Evolutionary conservation across 1,284 basidiomycete species (phyloP), one percentile per base, ranked within the genome.

Genomic region (Ceratobasidium sp.): DNA sequence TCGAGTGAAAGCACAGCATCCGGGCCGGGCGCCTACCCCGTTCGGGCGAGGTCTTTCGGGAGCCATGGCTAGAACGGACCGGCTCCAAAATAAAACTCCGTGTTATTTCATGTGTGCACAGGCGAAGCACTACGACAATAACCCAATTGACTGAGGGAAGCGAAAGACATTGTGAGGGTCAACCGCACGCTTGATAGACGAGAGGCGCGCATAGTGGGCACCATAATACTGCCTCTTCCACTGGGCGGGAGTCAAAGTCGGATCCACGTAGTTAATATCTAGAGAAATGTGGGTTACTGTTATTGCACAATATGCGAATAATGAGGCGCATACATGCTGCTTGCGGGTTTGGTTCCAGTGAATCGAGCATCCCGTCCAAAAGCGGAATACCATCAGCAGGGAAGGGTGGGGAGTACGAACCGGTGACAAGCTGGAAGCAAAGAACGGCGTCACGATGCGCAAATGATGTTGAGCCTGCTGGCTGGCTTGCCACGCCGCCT

Each of bases 391-490:
- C 81, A 38, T 78, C 69, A 71, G 20, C 77, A 1, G 83, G 83
- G 78, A 81, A 83, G 41, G 83, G 80, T 57, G 83, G 82, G 38
- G 75, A 79, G 12, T 79, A 55, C n/a, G 79, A 78, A 20, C 46
- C 57, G 12, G 82, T 82, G 78, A 83, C 83, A 70, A 84, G 77
- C 73, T 84, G 83, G 74, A 81, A 82, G 18, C 71, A 79, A 20
- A 83, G 70, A 6, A 81, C 80, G 20, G 78, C 80, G 75, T 81
- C 79, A n/a, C 83, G 81, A 70, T 81, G 79, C 0, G 78, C 79
- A 77, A 83, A 84, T 5, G 81, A 79, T 2, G 80, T 80, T 7
- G 74, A 78, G 23, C 78, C 64, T 16, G 78, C 70, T 0, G 79
- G 35, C 35, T 81, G 78, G 23, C 59, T 48, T 68, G 81, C 81